Conservation (phyloP, 2,329 filamentous ascomycete genomes). For the Teratosphaeria destructans region DNA sequence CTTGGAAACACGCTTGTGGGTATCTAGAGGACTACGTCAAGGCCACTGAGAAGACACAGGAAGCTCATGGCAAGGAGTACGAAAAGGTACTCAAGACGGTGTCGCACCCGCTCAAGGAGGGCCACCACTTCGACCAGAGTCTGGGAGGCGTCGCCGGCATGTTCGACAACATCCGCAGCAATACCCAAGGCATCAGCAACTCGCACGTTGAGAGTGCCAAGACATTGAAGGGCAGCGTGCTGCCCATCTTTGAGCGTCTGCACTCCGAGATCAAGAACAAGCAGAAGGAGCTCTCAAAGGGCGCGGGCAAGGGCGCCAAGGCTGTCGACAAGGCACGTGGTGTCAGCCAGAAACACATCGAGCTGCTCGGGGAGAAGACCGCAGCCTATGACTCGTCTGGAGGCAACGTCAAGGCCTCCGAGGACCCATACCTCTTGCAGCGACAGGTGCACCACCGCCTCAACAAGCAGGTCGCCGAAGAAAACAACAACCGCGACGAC, state of each 20-base stretch:
- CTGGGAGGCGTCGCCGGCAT: constrained; percentile 79
- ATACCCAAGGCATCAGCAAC: constrained; percentile 84
- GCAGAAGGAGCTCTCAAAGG: constrained; percentile 73
- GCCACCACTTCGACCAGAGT: constrained; percentile 83
- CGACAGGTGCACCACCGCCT: constrained; percentile 74
- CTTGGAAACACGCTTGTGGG: constrained; percentile 89
- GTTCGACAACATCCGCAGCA: constrained; percentile 88
- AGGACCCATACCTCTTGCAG: constrained; percentile 83
- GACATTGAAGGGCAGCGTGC: constrained; percentile 72
- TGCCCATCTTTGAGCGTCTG: constrained; percentile 80
- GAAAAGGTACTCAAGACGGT: constrained; percentile 92
- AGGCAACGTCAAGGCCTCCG: constrained; percentile 56
- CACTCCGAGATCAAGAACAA: constrained; percentile 97
- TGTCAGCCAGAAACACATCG: constrained; percentile 87
- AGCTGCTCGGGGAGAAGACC: constrained; percentile 78
- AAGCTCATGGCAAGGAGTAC: constrained; percentile 81
- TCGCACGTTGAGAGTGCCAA: constrained; percentile 86
- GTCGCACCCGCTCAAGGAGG: constrained; percentile 73
- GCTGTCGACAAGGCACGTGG: constrained; percentile 82
- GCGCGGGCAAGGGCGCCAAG: constrained; percentile 76
- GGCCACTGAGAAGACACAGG: constrained; percentile 77
- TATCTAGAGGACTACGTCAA: constrained; percentile 86
- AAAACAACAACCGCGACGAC: constrained; percentile 93
- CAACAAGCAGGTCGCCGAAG: constrained; percentile 82
- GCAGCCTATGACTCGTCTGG: constrained; percentile 68